phyloP scores from a whole-genome alignment of 2,329 filamentous ascomycete genomes.

The Hypomyces perniciosus region DNA sequence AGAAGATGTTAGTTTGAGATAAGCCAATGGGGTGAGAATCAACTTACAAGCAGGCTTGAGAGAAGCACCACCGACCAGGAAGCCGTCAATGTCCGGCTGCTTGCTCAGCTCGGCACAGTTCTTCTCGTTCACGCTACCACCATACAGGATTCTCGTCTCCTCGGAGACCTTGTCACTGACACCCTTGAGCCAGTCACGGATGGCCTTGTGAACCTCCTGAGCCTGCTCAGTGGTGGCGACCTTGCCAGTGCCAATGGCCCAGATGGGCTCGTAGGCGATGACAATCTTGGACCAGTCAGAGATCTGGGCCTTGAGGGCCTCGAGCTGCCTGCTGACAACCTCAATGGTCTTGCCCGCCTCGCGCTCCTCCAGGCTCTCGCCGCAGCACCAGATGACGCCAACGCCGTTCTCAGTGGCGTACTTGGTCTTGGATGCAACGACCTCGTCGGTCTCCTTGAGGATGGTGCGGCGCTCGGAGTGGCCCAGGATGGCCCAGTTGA shows the following conservation, averaged over 20 bases:
- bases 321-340: conserved; percentile 78
- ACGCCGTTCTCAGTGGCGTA: conserved; percentile 80
- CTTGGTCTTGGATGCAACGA: conserved; percentile 93
- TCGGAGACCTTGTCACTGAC: conserved; percentile 72
- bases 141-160: conserved; percentile 90
- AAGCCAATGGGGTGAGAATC: background rate
- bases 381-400: conserved; percentile 93
- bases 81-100: conserved; percentile 93
- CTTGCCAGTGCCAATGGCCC: conserved; percentile 91
- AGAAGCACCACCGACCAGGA: conserved; percentile 92
- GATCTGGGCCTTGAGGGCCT: conserved; percentile 69
- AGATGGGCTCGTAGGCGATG: conserved; percentile 98
- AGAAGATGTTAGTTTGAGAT: background rate
- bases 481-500: conserved; percentile 86
- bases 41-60: conserved; percentile 90
- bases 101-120: conserved; percentile 91
- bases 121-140: conserved; percentile 95
- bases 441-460: conserved; percentile 76
- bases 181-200: conserved; percentile 81
- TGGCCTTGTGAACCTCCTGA: conserved; percentile 87
- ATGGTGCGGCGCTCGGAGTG: conserved; percentile 94
- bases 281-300: conserved; percentile 91
- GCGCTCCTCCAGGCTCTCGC: conserved; percentile 89
- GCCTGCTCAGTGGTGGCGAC: conserved; percentile 84
- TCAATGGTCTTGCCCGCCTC: conserved; percentile 80